Evolutionary conservation across 1,284 basidiomycete genomes (phyloP).

Genomic region (Tylopilus orsonianus): DNA sequence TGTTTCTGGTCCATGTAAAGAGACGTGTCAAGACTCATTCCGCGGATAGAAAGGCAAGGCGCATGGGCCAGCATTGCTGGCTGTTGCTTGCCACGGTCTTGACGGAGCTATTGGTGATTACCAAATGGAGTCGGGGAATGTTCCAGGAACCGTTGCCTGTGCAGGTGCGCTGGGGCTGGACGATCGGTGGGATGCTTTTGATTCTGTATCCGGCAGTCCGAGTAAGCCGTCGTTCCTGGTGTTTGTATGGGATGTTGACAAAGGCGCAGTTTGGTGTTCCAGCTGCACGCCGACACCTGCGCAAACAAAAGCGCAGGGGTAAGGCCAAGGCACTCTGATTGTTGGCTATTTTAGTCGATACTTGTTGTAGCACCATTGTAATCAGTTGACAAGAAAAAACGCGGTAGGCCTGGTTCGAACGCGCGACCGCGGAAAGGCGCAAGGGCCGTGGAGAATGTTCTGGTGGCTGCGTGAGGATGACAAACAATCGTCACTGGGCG

Average conservation of each 20-base stretch:
- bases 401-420: conserved; percentile 18
- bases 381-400: conserved; percentile 2
- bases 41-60: conserved; percentile 58
- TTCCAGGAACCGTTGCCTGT: conserved; percentile 64
- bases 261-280: conserved; percentile 52
- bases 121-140: conserved; percentile 76
- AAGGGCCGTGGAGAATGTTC: conserved; percentile 27
- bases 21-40: conserved; percentile 8
- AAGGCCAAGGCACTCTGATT: conserved; percentile 36
- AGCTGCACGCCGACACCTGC: conserved; percentile 45
- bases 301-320: conserved; percentile 38
- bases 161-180: conserved; percentile 65
- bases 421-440: background rate
- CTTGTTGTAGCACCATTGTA: too few species aligned
- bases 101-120: conserved; percentile 73
- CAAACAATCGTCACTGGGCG: conserved; percentile 25
- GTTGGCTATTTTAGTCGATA: too few species aligned
- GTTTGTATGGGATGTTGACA: conserved; percentile 6
- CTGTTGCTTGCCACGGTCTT: conserved; percentile 76
- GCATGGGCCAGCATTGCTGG: conserved; percentile 88
- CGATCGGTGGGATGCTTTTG: conserved; percentile 52
- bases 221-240: conserved; percentile 40
- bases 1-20: conserved; percentile 21
- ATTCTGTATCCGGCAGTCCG: conserved; percentile 66
- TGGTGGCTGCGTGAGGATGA: conserved; percentile 28